Evolutionary conservation across 2,329 filamentous ascomycete genomes (phyloP).

Genomic region (Xylaria sp.): DNA sequence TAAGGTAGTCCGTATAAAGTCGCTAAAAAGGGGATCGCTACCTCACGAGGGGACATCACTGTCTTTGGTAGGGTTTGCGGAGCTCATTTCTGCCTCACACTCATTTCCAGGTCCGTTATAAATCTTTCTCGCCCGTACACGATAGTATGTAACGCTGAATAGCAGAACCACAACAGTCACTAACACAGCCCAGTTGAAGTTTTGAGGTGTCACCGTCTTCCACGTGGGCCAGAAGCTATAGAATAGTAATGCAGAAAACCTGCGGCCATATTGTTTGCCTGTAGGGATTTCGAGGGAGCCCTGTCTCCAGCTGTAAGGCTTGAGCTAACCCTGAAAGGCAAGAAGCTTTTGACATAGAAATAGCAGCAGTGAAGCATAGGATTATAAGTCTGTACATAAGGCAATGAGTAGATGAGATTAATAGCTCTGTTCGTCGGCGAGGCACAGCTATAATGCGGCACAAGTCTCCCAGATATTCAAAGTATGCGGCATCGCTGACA

Average conservation of each 20-base stretch:
- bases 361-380: constrained; percentile 10
- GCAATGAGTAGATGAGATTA: not conserved
- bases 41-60: too few species aligned
- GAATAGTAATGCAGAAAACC: too few species aligned
- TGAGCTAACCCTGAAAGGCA: constrained; percentile 17
- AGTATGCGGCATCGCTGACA: not conserved
- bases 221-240: not conserved
- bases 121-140: not conserved
- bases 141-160: not conserved
- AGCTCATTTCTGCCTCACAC: too few species aligned
- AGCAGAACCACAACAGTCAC: not conserved
- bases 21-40: too few species aligned
- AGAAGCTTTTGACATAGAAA: not conserved
- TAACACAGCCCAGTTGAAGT: not conserved
- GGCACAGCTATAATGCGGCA: not conserved
- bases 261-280: too few species aligned
- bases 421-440: not conserved
- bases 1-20: too few species aligned
- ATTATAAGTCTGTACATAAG: not conserved
- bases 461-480: not conserved
- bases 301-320: not conserved
- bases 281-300: too few species aligned
- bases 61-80: too few species aligned
- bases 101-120: too few species aligned
- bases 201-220: not conserved